A percentile compares a stretch with the other conserved stretches of the same genome.
phyloP scores from a whole-genome alignment of 306 rosid species.

The Cucurbita argyrosperma region DNA sequence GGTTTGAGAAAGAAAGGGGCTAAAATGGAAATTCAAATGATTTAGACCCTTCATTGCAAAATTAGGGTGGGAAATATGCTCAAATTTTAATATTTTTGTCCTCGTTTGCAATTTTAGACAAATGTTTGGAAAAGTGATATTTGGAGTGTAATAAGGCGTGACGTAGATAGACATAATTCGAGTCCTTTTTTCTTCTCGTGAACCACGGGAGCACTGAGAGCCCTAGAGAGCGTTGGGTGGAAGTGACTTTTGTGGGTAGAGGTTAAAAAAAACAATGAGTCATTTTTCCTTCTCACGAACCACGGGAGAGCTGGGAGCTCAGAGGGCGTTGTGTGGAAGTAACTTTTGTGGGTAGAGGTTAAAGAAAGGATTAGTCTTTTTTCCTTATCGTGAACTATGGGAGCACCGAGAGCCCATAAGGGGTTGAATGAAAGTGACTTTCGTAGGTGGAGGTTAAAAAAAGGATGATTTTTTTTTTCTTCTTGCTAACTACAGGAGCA shows the following conservation, averaged over 20 bases:
- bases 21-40: constrained; percentile 31
- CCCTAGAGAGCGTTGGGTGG: not conserved
- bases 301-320: no score
- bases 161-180: not conserved
- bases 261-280: not conserved
- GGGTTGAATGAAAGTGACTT: not conserved
- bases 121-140: not conserved
- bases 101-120: not conserved
- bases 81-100: not conserved
- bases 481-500: no score
- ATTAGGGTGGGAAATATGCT: not conserved
- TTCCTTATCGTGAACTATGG: no score
- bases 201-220: no score
- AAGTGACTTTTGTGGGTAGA: not conserved
- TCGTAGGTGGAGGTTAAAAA: not conserved
- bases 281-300: no score
- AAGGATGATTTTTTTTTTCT: no score
- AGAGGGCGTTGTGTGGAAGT: not conserved
- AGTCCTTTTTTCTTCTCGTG: no score
- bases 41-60: constrained; percentile 25
- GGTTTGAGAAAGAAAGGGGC: not conserved
- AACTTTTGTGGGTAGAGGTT: not conserved
- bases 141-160: not conserved
- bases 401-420: no score
- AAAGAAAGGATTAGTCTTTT: not conserved